Percentiles rank a stretch among this genome's conserved stretches.
These are phyloP conservation scores for Byssothecium circinans DNA, from an alignment of 2,329 filamentous ascomycete genomes.

Conservation along the genomic window DNA sequence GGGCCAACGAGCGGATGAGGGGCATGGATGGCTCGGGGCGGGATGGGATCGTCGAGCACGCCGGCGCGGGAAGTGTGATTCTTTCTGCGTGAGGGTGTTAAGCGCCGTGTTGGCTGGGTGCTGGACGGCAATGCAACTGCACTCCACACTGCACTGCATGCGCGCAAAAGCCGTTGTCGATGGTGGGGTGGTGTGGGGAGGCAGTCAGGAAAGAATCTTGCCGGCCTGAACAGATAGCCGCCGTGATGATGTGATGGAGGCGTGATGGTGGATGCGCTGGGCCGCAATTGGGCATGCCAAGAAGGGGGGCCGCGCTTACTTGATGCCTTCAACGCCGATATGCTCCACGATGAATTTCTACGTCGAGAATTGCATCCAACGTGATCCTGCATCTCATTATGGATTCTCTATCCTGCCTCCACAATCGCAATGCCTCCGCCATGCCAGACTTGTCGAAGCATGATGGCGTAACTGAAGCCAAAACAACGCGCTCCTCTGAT, in stretches of 20 bases:
- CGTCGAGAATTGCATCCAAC: no score
- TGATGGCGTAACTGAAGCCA: no score
- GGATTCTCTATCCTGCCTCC: no score
- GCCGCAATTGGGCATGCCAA: background rate
- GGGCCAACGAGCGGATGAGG: constrained; percentile 32
- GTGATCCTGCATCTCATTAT: no score
- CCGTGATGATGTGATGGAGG: constrained; percentile 9
- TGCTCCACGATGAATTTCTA: no score
- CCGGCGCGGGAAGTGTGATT: constrained; percentile 2
- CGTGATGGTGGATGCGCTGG: constrained; percentile 5
- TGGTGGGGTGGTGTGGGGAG: background rate
- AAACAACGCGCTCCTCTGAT: no score
- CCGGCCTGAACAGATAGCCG: background rate
- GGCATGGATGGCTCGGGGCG: constrained; percentile 25
- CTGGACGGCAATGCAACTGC: no score
- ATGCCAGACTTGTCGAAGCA: no score
- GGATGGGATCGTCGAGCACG: constrained; percentile 26
- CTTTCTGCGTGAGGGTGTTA: constrained; percentile 10
- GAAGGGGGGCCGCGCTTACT: background rate
- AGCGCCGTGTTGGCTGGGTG: no score
- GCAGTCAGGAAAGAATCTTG: background rate
- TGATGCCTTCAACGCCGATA: background rate
- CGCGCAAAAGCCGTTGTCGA: background rate
- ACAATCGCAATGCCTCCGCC: no score
- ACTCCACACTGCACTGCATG: constrained; percentile 19